Conservation (phyloP, 2,329 filamentous ascomycete genomes). For the Geosmithia putterillii region DNA sequence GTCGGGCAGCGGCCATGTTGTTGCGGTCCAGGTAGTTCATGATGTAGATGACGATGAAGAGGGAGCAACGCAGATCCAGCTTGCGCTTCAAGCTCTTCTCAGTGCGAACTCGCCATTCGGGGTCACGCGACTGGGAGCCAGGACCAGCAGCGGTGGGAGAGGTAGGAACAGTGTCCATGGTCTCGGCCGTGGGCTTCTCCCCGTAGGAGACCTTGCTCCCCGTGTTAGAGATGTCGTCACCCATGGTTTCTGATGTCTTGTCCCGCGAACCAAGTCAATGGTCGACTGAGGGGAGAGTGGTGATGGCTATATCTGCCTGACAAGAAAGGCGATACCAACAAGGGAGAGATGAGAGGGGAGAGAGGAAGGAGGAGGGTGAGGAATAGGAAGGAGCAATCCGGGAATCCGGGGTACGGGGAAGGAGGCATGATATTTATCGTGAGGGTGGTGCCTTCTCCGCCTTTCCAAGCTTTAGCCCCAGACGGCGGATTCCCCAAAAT, state of each 20-base stretch:
- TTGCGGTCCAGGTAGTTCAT: constrained; percentile 59
- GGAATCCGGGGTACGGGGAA: not conserved
- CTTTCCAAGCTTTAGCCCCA: not conserved
- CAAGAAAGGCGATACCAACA: not conserved
- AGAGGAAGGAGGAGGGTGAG: not conserved
- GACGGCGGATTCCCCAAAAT: not conserved
- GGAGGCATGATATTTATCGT: not conserved
- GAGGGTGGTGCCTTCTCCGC: not conserved
- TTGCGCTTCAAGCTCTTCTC: constrained; percentile 58
- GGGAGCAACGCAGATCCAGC: constrained; percentile 55
- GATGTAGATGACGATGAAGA: constrained; percentile 66
- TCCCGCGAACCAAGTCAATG: not conserved
- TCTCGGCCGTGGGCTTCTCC: not conserved
- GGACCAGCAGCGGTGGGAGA: not conserved
- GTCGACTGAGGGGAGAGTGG: not conserved
- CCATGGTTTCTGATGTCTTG: not conserved
- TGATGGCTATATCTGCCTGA: not conserved
- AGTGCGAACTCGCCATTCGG: constrained; percentile 38
- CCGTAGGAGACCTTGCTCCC: not conserved
- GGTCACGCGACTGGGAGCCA: constrained; percentile 10
- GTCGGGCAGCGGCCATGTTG: constrained; percentile 54
- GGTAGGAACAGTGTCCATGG: not conserved
- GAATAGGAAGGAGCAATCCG: not conserved
- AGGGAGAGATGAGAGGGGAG: not conserved
- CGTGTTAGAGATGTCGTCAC: not conserved